Base-by-base conservation (phyloP, 306 rosid genomes). In the Cercis canadensis region DNA sequence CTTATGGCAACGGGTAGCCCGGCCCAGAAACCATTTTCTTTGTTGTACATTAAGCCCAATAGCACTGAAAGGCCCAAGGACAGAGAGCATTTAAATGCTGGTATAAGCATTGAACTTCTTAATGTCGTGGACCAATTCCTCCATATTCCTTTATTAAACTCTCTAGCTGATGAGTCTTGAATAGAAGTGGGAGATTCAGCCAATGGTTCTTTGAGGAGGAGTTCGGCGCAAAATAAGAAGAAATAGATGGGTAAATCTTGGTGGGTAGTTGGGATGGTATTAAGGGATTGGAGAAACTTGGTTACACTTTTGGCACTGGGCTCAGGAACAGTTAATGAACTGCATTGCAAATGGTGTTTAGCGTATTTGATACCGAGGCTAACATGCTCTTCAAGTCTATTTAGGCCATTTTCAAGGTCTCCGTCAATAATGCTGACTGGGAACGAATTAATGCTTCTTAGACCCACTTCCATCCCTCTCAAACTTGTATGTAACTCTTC, bases 1-100 rank as follows among this genome's bases (percentile, higher is more conserved):
- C 87, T 80, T 15, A 86, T 78, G 7, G 97, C 97, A 2, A 90
- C 84, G 0, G 90, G 78, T 11, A 90, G 90, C 24, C 90, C 92
- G 13, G 92, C 69, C 97, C 92, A 86, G 3, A 18, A 66, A 11
- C 90, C 95, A 15, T 85, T 80, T 16, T 76, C 71, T 57, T 86
- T 85, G 74, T 87, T 84, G 43, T 86, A 90, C 1, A 63, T 18
- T 54, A 83, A 57, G 49, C 97, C 96, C 62, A 88, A 67, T 45
- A 84, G 66, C 17, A 88, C 87, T 0, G 97, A 70, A 3, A 85
- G 72, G 14, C 92, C 95, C 76, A 88, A 41, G 0, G 97, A 78
- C 51, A 90, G 54, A 3, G 89, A 82, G 64, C 70, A 77, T 44
- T 79, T 88, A 12, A 84, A 45, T 1, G 92, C 92, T 4, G 80